A percentile compares a stretch with the other conserved stretches of the same genome.
Evolutionary conservation across 768 basidiomycete genomes (phyloP).

Genomic region (button mushroom (Agaricus bisporus)): DNA sequence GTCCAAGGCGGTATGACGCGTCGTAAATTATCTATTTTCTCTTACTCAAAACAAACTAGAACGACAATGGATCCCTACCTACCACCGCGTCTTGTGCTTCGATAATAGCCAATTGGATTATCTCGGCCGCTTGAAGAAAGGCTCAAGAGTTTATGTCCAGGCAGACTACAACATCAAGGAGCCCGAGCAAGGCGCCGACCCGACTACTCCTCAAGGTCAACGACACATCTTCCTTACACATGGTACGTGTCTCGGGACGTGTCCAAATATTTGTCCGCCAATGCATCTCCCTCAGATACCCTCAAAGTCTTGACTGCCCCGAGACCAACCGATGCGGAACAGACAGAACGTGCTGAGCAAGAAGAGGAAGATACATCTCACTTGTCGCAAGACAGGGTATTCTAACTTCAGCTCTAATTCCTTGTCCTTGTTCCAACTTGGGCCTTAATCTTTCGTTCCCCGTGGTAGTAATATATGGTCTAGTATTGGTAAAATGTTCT

Average conservation of each 20-base stretch:
- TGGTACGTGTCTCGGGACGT: constrained; percentile 35
- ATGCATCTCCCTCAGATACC: constrained; percentile 32
- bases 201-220: constrained; percentile 62
- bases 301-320: constrained; percentile 43
- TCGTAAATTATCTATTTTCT: constrained; percentile 17
- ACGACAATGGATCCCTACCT: constrained; percentile 53
- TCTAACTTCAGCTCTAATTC: no score
- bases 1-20: constrained; percentile 58
- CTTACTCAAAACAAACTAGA: constrained; percentile 31
- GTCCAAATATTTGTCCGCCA: background rate
- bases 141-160: constrained; percentile 76
- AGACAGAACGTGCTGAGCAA: no score
- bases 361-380: no score
- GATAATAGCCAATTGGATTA: constrained; percentile 52
- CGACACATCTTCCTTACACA: constrained; percentile 81
- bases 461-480: background rate
- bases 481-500: background rate
- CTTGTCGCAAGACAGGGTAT: no score
- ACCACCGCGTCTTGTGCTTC: constrained; percentile 77
- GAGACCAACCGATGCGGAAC: background rate
- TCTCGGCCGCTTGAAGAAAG: constrained; percentile 61
- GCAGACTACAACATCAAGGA: constrained; percentile 73
- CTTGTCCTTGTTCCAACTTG: no score
- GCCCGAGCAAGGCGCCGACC: constrained; percentile 59
- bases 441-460: no score